Conservation (phyloP, 345 rosid species). For the Syzygium aromaticum region DNA sequence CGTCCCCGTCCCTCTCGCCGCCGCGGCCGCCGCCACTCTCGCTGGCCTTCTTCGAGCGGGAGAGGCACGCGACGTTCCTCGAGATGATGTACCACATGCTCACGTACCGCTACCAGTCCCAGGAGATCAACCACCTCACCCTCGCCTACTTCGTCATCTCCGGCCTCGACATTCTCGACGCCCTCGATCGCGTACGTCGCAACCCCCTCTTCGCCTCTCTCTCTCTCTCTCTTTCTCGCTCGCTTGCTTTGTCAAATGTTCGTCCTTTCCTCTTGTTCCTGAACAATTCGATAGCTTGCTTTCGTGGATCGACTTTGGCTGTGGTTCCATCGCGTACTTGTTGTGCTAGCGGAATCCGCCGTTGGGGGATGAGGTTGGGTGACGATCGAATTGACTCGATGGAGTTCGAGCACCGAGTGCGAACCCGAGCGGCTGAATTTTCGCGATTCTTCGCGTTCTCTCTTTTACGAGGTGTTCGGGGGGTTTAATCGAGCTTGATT, state of each 20-base stretch:
- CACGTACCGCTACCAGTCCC: conserved; percentile 60
- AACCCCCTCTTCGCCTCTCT: too few relatives aligned
- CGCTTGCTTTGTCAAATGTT: background rate
- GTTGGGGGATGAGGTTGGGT: background rate
- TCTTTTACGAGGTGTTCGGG: background rate
- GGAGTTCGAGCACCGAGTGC: background rate
- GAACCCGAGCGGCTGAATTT: background rate
- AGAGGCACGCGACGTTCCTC: conserved; percentile 49
- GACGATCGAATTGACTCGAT: background rate
- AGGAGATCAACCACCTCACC: conserved; percentile 85
- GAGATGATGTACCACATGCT: conserved; percentile 76
- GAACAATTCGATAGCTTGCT: background rate
- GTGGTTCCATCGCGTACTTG: background rate
- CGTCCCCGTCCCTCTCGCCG: conserved; percentile 15
- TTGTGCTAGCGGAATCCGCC: background rate
- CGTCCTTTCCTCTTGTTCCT: background rate
- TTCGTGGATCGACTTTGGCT: background rate
- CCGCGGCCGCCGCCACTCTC: conserved; percentile 2
- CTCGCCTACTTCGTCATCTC: conserved; percentile 80
- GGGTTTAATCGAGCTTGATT: background rate
- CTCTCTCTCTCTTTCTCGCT: background rate
- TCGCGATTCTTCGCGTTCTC: background rate
- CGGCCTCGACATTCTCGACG: conserved; percentile 62
- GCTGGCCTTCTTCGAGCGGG: conserved; percentile 34
- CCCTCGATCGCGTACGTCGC: conserved; percentile 47